Conservation (phyloP, 805 yeast species). For the Candida pseudoglaebosa region DNA sequence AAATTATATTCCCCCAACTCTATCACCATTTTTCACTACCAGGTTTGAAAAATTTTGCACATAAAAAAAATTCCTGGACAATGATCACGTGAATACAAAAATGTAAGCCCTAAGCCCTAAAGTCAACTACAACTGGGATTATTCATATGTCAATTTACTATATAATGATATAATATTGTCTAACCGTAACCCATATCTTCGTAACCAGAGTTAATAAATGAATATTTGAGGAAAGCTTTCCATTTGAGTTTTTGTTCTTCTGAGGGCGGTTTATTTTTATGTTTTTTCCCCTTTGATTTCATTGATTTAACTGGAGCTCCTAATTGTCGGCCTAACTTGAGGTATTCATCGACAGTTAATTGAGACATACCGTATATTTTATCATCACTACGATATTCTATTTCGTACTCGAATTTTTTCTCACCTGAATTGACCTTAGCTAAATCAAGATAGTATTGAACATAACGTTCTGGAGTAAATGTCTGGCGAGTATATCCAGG, state of each 20-base stretch:
- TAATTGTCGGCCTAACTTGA: constrained; percentile 51
- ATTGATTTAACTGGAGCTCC: constrained; percentile 37
- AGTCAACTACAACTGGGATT: background rate
- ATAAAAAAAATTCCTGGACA: background rate
- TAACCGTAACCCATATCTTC: constrained; percentile 46
- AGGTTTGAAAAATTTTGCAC: constrained; percentile 2
- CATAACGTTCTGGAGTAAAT: constrained; percentile 68
- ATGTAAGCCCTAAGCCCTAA: background rate
- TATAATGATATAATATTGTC: background rate
- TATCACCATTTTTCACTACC: background rate
- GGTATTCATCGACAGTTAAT: constrained; percentile 60
- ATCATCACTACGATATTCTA: constrained; percentile 70
- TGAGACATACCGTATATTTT: constrained; percentile 49
- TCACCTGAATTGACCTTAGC: constrained; percentile 40
- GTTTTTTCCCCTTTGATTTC: constrained; percentile 8
- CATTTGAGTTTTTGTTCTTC: constrained; percentile 30
- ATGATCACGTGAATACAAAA: constrained; percentile 1
- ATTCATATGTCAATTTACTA: background rate
- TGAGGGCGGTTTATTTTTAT: constrained; percentile 18
- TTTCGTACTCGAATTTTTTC: constrained; percentile 50
- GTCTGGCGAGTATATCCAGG: constrained; percentile 73
- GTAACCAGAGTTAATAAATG: constrained; percentile 65
- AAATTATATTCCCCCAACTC: background rate
- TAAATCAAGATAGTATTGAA: constrained; percentile 72
- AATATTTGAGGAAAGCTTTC: constrained; percentile 52